Evolutionary conservation across 192 early-diverging fungal genomes (phyloP), one percentile per base, ranked within the genome.

Genomic region (Podila epicladia): DNA sequence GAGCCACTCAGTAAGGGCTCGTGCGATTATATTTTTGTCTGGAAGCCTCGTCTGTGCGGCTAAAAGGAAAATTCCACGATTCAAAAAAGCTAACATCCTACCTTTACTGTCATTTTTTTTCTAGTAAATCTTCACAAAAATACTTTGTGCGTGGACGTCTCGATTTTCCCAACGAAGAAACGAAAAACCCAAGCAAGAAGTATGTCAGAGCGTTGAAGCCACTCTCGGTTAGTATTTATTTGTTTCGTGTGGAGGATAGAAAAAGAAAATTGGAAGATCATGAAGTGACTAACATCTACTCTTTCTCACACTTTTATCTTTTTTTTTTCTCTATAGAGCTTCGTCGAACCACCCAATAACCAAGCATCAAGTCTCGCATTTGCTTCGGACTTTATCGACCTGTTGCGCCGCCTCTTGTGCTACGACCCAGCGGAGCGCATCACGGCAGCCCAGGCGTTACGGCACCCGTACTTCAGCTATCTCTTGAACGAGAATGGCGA

Each of bases 371-470:
- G 76, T 57, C 84, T 85, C 45, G 62, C 76, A n/a, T 84, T 87
- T 57, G 74, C 84, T 26, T 77, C 75, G 48, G 72, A 88, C 61
- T 88, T 96, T 79, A 78, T 87, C 65, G 89, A 96, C 75, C 82
- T 98, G 58, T 82, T 98, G 53, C 74, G 80, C 64, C 83, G 84
- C 31, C 71, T 98, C 71, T 83, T 98, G 64, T 84, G 86, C 57
- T 96, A 93, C 85, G 94, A 97, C 69, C 96, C 97, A 3, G 82
- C 73, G 64, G 75, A 92, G 33, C 89, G 97, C 45, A 93, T 97
- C 48, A 90, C 94, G 8, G 96, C 97, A 9, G 88, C 89, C 15
- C 89, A 95, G 63, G 97, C 97, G 5, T 85, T 96, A 70, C 82
- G 89, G 28, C 96, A 97, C 71, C 93, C 92, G 45, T 98, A 98